Conservation (phyloP, 768 basidiomycete species). For the Paxillus involutus region DNA sequence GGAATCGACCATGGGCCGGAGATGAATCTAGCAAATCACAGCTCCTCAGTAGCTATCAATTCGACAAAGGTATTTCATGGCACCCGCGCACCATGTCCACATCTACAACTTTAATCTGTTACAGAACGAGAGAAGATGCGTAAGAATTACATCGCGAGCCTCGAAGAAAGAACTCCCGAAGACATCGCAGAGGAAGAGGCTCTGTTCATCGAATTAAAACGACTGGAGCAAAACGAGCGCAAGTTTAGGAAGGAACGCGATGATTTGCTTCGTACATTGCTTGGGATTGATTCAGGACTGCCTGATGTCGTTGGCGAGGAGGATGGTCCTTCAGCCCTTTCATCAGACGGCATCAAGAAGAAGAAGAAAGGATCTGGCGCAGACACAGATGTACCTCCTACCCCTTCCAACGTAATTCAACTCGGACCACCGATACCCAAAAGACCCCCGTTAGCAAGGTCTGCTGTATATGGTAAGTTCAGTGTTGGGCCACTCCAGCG, state of each 20-base stretch:
- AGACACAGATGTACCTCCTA: constrained; percentile 34
- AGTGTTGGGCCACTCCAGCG: not conserved
- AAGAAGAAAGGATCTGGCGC: constrained; percentile 41
- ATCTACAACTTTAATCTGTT: not conserved
- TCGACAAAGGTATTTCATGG: constrained; percentile 73
- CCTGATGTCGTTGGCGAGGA: constrained; percentile 66
- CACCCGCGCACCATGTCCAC: no score
- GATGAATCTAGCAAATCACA: constrained; percentile 72
- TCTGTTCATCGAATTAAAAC: constrained; percentile 88
- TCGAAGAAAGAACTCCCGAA: constrained; percentile 86
- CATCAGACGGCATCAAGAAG: constrained; percentile 51
- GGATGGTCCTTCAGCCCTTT: constrained; percentile 51
- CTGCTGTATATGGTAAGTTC: constrained; percentile 55
- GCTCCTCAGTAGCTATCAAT: constrained; percentile 70
- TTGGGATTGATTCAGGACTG: constrained; percentile 86
- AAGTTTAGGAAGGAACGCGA: constrained; percentile 87
- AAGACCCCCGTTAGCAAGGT: constrained; percentile 48
- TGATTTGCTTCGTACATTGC: constrained; percentile 78
- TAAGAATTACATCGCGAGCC: constrained; percentile 81
- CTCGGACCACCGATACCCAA: constrained; percentile 37
- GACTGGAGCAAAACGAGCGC: constrained; percentile 91
- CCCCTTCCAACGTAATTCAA: constrained; percentile 37
- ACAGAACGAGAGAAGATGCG: constrained; percentile 85
- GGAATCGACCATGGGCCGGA: constrained; percentile 81
- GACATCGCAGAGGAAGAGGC: constrained; percentile 96